phyloP scores from a whole-genome alignment of 805 yeast genomes.

The Sugiyamaella valdiviana region DNA sequence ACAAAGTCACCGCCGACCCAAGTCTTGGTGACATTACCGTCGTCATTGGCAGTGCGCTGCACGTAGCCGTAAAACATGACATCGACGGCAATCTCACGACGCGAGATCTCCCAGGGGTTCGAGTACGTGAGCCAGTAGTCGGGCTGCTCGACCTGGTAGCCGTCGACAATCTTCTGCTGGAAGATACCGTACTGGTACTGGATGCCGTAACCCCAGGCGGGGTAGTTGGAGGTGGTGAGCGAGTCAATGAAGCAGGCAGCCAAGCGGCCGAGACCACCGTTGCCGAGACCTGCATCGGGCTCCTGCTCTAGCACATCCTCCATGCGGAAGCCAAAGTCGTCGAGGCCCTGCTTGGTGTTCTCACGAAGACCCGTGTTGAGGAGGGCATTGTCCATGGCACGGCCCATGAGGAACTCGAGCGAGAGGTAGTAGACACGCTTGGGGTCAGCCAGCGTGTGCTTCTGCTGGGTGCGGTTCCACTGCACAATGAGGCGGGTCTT shows the following conservation, averaged over 20 bases:
- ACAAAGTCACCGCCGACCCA: constrained; percentile 92
- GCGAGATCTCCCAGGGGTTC: constrained; percentile 90
- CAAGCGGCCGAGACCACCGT: constrained; percentile 90
- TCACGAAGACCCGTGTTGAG: constrained; percentile 70
- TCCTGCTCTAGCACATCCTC: constrained; percentile 83
- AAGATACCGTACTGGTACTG: constrained; percentile 92
- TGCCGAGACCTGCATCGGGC: constrained; percentile 92
- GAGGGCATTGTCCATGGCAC: constrained; percentile 90
- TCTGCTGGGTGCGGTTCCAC: constrained; percentile 92
- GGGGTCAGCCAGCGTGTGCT: constrained; percentile 73
- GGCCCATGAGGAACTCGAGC: constrained; percentile 86
- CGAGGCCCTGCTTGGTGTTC: constrained; percentile 48
- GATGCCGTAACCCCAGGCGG: constrained; percentile 95
- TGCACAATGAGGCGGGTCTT: constrained; percentile 75
- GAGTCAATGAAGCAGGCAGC: constrained; percentile 95
- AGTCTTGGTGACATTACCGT: constrained; percentile 51
- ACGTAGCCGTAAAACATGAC: constrained; percentile 85
- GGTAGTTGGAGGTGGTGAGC: constrained; percentile 74
- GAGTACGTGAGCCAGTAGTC: constrained; percentile 88
- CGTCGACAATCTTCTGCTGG: constrained; percentile 81
- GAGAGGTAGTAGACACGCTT: constrained; percentile 84
- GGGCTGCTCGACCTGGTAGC: constrained; percentile 90
- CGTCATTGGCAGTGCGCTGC: constrained; percentile 43
- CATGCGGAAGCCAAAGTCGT: constrained; percentile 76
- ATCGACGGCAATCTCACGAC: constrained; percentile 81